Conservation (phyloP, 2,329 filamentous ascomycete species). For the Aspergillus aculeatus region DNA sequence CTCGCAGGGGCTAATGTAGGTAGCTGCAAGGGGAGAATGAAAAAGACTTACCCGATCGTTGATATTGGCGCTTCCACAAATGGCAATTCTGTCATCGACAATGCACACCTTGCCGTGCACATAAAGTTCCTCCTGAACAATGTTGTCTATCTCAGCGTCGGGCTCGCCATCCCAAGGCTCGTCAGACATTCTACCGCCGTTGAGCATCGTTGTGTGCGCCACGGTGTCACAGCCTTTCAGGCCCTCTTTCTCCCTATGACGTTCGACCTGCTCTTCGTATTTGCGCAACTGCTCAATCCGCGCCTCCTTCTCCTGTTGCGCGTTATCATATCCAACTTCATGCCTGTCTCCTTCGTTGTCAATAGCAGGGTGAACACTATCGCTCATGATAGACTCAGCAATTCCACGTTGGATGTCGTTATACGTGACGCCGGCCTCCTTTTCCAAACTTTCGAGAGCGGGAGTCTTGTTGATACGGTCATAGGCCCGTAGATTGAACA, state of each 20-base stretch:
- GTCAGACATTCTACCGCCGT: constrained; percentile 60
- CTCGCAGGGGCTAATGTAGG: background rate
- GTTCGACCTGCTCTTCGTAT: constrained; percentile 22
- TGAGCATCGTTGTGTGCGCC: constrained; percentile 80
- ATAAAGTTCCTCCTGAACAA: constrained; percentile 95
- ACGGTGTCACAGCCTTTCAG: constrained; percentile 53
- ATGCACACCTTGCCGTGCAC: constrained; percentile 86
- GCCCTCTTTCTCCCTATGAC: constrained; percentile 21
- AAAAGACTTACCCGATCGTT: constrained; percentile 57
- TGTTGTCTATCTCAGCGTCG: constrained; percentile 77
- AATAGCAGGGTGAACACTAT: constrained; percentile 59
- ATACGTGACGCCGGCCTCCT: constrained; percentile 79
- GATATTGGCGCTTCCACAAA: constrained; percentile 73
- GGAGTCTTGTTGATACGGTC: constrained; percentile 86
- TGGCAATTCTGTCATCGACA: constrained; percentile 76
- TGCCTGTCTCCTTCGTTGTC: constrained; percentile 47
- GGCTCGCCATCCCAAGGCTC: constrained; percentile 74
- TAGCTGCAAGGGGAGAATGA: background rate
- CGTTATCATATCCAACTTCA: constrained; percentile 40
- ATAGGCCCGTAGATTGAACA: constrained; percentile 92
- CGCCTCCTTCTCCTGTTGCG: constrained; percentile 41
- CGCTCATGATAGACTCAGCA: constrained; percentile 82
- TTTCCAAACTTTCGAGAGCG: constrained; percentile 70
- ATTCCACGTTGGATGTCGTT: constrained; percentile 83
- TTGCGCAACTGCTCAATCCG: constrained; percentile 41